A percentile compares a stretch with the other conserved stretches of the same genome.
These are phyloP conservation scores for Paspalum vaginatum DNA, from an alignment of 176 grass and related monocot species.

Conservation along the genomic window DNA sequence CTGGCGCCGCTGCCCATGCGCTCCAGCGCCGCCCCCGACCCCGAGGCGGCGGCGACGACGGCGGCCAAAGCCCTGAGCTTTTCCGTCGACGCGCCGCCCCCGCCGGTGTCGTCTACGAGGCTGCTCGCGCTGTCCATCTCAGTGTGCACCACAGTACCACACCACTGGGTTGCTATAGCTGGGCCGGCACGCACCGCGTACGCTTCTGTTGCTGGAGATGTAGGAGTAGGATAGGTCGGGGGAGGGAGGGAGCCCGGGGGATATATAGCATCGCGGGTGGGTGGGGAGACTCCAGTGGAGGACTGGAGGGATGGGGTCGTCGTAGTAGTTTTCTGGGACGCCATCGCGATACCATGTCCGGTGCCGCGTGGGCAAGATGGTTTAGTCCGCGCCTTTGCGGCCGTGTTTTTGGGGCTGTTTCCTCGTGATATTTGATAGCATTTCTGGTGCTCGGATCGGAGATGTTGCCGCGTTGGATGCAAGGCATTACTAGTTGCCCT, in stretches of 20 bases:
- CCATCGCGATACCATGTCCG: slow-evolving; percentile 17
- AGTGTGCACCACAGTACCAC: too few species aligned
- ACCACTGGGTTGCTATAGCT: not conserved
- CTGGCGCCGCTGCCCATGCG: slow-evolving; percentile 58
- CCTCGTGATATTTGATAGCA: not conserved
- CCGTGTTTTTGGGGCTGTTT: not conserved
- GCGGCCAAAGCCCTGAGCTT: slow-evolving; percentile 48
- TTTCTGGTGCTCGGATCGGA: not conserved
- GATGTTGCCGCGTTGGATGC: not conserved
- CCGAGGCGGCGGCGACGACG: not conserved
- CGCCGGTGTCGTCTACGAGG: slow-evolving; percentile 51
- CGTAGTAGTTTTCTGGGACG: not conserved
- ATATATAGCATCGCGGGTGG: slow-evolving; percentile 37
- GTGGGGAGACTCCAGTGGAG: not conserved
- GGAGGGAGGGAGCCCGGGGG: not conserved
- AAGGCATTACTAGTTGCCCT: not conserved
- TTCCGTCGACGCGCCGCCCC: slow-evolving; percentile 35
- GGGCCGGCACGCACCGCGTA: not conserved
- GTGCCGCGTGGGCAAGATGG: slow-evolving; percentile 5
- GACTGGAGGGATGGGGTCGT: not conserved
- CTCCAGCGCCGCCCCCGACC: slow-evolving; percentile 3
- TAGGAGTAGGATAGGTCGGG: not conserved
- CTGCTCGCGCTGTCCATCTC: slow-evolving; percentile 57
- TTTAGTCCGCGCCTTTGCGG: slow-evolving; percentile 33
- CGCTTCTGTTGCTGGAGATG: slow-evolving; percentile 30